phyloP scores from a whole-genome alignment of 2,329 filamentous ascomycete species.

The Didymella sp. region DNA sequence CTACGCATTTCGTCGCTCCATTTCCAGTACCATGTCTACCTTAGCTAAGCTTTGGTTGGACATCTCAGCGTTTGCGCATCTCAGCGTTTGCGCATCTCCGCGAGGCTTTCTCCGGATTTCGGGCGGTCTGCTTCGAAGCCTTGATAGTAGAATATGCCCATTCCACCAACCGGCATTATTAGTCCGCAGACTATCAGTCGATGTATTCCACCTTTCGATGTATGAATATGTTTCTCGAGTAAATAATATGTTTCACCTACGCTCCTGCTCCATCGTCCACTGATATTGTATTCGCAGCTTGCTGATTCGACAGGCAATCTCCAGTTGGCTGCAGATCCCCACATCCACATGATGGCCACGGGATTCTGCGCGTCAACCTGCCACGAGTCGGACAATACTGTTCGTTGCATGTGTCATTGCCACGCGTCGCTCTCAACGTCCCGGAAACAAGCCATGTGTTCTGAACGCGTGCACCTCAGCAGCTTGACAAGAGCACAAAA shows the following conservation, averaged over 20 bases:
- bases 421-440: slow-evolving; percentile 27
- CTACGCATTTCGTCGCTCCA: slow-evolving; percentile 1
- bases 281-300: neutral
- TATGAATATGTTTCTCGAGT: slow-evolving; percentile 25
- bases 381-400: slow-evolving; percentile 9
- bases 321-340: slow-evolving; percentile 8
- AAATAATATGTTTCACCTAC: slow-evolving; percentile 29
- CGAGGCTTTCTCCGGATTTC: slow-evolving; percentile 3
- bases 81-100: slow-evolving; percentile 11
- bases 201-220: slow-evolving; percentile 21
- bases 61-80: slow-evolving; percentile 17
- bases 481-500: slow-evolving; percentile 1
- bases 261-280: neutral
- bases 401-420: slow-evolving; percentile 21
- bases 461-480: slow-evolving; percentile 3
- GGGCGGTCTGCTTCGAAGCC: slow-evolving; percentile 10
- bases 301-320: slow-evolving; percentile 7
- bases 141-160: slow-evolving; percentile 2
- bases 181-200: slow-evolving; percentile 19
- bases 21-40: neutral
- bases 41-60: slow-evolving; percentile 8
- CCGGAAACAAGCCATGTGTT: slow-evolving; percentile 12
- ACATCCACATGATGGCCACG: slow-evolving; percentile 2
- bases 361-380: slow-evolving; percentile 1
- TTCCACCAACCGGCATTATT: slow-evolving; percentile 4